phyloP scores from a whole-genome alignment of 2,329 filamentous ascomycete species.

The Arthrobotrys megalospora region DNA sequence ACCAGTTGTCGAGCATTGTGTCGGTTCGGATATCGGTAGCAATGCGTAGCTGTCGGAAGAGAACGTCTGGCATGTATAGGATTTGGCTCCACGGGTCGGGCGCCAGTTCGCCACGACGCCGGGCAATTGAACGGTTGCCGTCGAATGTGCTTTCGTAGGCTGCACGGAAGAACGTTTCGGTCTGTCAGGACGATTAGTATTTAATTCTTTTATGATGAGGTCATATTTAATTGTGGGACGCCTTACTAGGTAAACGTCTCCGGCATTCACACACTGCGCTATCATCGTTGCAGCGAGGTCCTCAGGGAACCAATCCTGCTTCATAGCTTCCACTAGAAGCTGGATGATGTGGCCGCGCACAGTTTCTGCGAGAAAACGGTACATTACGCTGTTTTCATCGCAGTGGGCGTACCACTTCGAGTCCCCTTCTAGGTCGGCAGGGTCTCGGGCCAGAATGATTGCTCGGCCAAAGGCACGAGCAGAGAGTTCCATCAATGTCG shows the following conservation, averaged over 20 bases:
- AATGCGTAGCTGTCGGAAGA: conserved; percentile 50
- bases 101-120: conserved; percentile 56
- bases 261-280: conserved; percentile 48
- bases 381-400: conserved; percentile 50
- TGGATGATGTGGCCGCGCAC: conserved; percentile 53
- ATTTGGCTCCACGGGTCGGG: conserved; percentile 50
- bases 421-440: conserved; percentile 44
- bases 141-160: conserved; percentile 35
- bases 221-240: neutral
- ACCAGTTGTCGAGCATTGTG: conserved; percentile 51
- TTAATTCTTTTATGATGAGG: neutral
- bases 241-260: conserved; percentile 37
- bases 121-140: conserved; percentile 40
- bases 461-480: conserved; percentile 51
- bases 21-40: conserved; percentile 41
- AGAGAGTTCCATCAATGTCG: conserved; percentile 36
- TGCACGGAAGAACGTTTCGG: conserved; percentile 44
- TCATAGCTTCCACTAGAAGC: conserved; percentile 44
- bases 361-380: conserved; percentile 50
- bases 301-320: conserved; percentile 54
- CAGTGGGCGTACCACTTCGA: conserved; percentile 55
- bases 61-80: conserved; percentile 53
- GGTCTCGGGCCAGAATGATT: conserved; percentile 48
- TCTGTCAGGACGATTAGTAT: conserved; percentile 13
- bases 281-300: conserved; percentile 52